Evolutionary conservation across 192 early-diverging fungal species (phyloP).

Genomic region (Polychytrium aggregatum): DNA sequence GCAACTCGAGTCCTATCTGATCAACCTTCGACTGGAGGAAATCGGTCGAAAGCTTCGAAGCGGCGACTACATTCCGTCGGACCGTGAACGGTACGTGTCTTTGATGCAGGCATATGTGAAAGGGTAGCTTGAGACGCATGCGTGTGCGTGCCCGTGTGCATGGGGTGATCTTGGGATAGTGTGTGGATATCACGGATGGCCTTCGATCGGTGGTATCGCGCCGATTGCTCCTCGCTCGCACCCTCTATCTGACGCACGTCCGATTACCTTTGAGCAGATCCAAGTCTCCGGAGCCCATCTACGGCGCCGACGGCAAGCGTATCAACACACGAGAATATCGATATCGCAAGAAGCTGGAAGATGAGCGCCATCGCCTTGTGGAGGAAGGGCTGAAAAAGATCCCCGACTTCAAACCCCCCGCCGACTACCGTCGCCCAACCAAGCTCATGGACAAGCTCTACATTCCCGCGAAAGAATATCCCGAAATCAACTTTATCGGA

Average conservation of each 20-base stretch:
- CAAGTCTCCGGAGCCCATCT: slow-evolving; percentile 89
- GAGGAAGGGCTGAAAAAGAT: slow-evolving; percentile 64
- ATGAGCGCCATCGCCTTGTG: slow-evolving; percentile 82
- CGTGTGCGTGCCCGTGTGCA: no score
- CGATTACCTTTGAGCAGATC: slow-evolving; percentile 47
- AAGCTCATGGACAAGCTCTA: slow-evolving; percentile 87
- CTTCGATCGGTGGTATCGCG: neutral
- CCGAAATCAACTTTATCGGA: slow-evolving; percentile 97
- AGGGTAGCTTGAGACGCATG: no score
- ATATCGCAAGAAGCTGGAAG: slow-evolving; percentile 83
- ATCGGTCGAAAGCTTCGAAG: slow-evolving; percentile 68
- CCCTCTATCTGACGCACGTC: no score
- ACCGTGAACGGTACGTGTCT: slow-evolving; percentile 50
- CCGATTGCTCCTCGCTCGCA: no score
- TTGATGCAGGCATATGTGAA: no score
- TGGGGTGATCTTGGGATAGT: no score
- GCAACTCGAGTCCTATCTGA: slow-evolving; percentile 67
- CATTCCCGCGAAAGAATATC: slow-evolving; percentile 90
- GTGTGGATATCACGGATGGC: neutral
- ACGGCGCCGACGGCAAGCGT: slow-evolving; percentile 88
- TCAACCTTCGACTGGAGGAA: slow-evolving; percentile 85
- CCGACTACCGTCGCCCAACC: slow-evolving; percentile 76
- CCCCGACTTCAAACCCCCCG: slow-evolving; percentile 76
- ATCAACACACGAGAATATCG: slow-evolving; percentile 90
- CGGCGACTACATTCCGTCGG: slow-evolving; percentile 75